phyloP scores from a whole-genome alignment of 495 filamentous ascomycete species.

The Trichocladium antarcticum region DNA sequence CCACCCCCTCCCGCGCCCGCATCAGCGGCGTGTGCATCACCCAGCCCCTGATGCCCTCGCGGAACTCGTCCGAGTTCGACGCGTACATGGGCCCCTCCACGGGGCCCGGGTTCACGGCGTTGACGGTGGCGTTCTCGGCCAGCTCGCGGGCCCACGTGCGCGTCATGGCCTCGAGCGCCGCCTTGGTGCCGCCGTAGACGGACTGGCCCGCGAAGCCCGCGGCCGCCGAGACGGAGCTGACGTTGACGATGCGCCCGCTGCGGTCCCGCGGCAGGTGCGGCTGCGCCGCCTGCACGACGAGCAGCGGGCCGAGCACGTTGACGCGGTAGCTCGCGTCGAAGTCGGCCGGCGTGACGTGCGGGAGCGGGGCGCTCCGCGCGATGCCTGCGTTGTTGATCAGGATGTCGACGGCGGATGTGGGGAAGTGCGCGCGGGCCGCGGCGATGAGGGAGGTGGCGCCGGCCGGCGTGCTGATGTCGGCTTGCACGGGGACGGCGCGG shows the following conservation, averaged over 20 bases:
- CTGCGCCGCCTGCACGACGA: conserved; percentile 60
- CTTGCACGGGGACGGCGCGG: conserved; percentile 29
- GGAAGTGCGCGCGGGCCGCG: conserved; percentile 20
- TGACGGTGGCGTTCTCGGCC: conserved; percentile 66
- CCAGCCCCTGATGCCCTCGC: conserved; percentile 36
- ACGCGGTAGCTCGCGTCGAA: conserved; percentile 64
- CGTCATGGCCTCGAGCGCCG: conserved; percentile 85
- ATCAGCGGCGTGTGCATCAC: conserved; percentile 60
- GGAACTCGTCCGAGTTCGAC: conserved; percentile 32
- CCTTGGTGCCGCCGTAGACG: conserved; percentile 84
- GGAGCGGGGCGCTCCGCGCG: conserved; percentile 47
- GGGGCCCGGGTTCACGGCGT: conserved; percentile 80
- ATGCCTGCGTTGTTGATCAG: conserved; percentile 83
- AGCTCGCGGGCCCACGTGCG: conserved; percentile 79
- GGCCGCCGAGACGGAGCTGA: conserved; percentile 58
- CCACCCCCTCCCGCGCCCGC: conserved; percentile 43
- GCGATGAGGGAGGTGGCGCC: conserved; percentile 31
- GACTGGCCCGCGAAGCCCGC: conserved; percentile 60
- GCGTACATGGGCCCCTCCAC: conserved; percentile 64
- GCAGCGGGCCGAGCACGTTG: conserved; percentile 78
- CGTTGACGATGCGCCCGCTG: conserved; percentile 66
- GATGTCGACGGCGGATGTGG: conserved; percentile 64
- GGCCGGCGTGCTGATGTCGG: conserved; percentile 33
- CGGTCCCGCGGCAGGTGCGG: conserved; percentile 64
- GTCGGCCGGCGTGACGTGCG: conserved; percentile 45